Percentiles rank a stretch among this genome's conserved stretches.
Conservation (phyloP, 352 stramenopile genomes). For the Elongisporangium anandrum region DNA sequence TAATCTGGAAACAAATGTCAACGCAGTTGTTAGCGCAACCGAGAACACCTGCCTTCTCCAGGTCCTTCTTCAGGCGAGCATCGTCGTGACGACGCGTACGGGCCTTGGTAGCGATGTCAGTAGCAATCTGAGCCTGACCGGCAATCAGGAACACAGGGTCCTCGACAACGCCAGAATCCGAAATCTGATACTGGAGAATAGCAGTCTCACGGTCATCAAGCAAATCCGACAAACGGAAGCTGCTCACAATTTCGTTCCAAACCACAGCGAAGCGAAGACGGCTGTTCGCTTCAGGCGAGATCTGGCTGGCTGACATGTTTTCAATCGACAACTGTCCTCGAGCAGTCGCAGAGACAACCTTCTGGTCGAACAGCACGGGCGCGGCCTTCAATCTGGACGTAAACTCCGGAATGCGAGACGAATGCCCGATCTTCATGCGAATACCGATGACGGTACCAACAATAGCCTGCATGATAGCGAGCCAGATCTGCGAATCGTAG, state of each 20-base stretch:
- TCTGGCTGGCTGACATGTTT: conserved; percentile 45
- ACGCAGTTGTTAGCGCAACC: conserved; percentile 75
- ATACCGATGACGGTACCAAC: conserved; percentile 75
- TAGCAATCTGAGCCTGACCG: conserved; percentile 63
- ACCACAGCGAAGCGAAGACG: conserved; percentile 83
- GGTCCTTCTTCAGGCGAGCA: conserved; percentile 51
- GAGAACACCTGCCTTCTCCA: conserved; percentile 70
- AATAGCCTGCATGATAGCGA: conserved; percentile 77
- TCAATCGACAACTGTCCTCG: conserved; percentile 65
- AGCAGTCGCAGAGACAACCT: conserved; percentile 68
- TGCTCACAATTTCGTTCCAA: conserved; percentile 89
- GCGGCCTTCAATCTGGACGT: conserved; percentile 57
- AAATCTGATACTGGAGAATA: conserved; percentile 88
- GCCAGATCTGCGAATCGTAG: conserved; percentile 87
- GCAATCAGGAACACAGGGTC: conserved; percentile 87
- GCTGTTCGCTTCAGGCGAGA: conserved; percentile 67
- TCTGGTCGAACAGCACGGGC: conserved; percentile 68
- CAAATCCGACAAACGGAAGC: conserved; percentile 83
- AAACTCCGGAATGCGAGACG: conserved; percentile 72
- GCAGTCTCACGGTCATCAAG: conserved; percentile 84
- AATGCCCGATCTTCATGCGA: conserved; percentile 79
- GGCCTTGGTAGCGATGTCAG: conserved; percentile 54
- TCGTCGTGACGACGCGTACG: conserved; percentile 63
- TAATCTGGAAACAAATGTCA: conserved; percentile 79
- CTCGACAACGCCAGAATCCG: conserved; percentile 70